Evolutionary conservation across 148 eudicot species (phyloP).

Genomic region (Nepenthes mirabilis): DNA sequence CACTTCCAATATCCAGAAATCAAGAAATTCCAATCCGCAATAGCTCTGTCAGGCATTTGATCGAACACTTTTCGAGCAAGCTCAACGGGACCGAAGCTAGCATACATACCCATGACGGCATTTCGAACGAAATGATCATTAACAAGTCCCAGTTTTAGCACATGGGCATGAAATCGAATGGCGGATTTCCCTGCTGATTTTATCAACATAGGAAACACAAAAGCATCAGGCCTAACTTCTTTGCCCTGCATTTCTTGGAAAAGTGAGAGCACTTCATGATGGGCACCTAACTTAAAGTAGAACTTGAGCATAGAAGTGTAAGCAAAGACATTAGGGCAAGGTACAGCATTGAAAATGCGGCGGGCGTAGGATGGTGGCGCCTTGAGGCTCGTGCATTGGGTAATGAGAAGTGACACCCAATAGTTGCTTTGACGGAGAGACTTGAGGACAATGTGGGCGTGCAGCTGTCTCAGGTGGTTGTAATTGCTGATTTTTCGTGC

Average conservation of each 20-base stretch:
- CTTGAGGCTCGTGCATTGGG: conserved; percentile 36
- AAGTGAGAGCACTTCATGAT: conserved; percentile 18
- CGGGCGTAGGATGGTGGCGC: conserved; percentile 29
- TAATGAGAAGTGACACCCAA: conserved; percentile 41
- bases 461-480: conserved; percentile 31
- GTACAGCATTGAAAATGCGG: conserved; percentile 21
- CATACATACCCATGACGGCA: conserved; percentile 35
- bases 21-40: conserved; percentile 55
- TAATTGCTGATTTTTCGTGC: conserved; percentile 12
- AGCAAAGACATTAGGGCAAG: conserved; percentile 16
- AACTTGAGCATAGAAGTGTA: conserved; percentile 40
- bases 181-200: conserved; percentile 40
- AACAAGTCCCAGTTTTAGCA: conserved; percentile 32
- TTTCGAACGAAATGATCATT: conserved; percentile 26
- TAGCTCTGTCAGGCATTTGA: conserved; percentile 40
- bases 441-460: conserved; percentile 27
- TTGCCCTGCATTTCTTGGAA: conserved; percentile 21
- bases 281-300: conserved; percentile 21
- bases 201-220: conserved; percentile 40
- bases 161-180: conserved; percentile 27
- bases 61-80: conserved; percentile 51
- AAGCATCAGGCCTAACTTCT: conserved; percentile 23
- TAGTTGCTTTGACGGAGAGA: conserved; percentile 22
- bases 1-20: conserved; percentile 60
- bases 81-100: conserved; percentile 32